Evolutionary conservation across 2,329 filamentous ascomycete species (phyloP), one percentile per base, ranked within the genome.

Genomic region (Cladosporium sp.): DNA sequence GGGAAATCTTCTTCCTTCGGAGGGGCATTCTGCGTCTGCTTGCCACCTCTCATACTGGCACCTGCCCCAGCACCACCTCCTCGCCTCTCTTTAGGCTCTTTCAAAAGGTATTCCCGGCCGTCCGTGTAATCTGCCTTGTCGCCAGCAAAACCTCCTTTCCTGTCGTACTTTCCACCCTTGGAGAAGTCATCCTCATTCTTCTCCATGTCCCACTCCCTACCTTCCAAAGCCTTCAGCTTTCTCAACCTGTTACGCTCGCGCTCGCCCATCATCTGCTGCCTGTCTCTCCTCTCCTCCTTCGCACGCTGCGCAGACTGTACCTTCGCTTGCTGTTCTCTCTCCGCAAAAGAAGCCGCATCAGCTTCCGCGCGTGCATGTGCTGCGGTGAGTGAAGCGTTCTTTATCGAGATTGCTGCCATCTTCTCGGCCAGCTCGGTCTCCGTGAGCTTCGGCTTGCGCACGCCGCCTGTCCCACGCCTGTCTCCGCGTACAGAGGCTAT

Each of bases 361-460:
- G 84, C 84, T 74, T 88, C 83, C n/a, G 85, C 84, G 25, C 84
- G 80, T 1, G 82, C 82, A 67, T 88, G 84, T 0, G 84, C 83
- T 8, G 82, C 84, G 8, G 80, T 78, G 14, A 84, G 77, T 51
- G 82, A 78, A 5, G 81, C 82, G 55, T 86, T 87, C 59, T 85
- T 82, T 64, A 86, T 78, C 62, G 80, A 80, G 65, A 87, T 87
- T 37, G 79, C 77, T 7, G 81, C 83, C 60, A 89, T 82, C 61
- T 84, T 83, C 47, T 80, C 81, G 3, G 78, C 79, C 7, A 89
- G 78, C 69, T 88, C 82, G 63, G 80, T 82, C 67, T 88, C 85
- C 1, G 84, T 88, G 45, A 88, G 78, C 72, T 86, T 86, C 3
- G 82, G 81, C 71, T 84, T 73, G 36, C 60, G 59, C 34, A 67